Base-by-base conservation (phyloP, 768 basidiomycete species). In the Lactifluus rugatus region DNA sequence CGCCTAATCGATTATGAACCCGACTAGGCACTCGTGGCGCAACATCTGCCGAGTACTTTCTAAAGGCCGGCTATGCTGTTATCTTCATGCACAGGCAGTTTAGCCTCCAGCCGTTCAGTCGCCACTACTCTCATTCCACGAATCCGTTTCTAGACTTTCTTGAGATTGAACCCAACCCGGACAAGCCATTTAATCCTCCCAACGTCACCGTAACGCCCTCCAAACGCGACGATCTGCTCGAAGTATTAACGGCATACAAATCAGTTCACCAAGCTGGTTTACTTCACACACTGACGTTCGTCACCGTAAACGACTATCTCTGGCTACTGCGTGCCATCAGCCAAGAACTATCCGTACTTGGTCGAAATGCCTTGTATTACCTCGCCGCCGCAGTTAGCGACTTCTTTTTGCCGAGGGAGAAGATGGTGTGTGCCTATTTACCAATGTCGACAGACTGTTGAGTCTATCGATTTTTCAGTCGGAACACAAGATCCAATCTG, bases 31-130 rank as follows among this genome's bases (percentile, higher is more conserved):
- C 96, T 19, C 81, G 96, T 67, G 96, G 96, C 44, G 91, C 96
- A 31, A 93, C 95, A 0, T 98, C 96, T 19, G 95, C 96, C 2
- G 96, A 99, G 72, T 96, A 98, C 74, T 97, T 99, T 70, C 81
- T 98, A 60, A 82, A 87, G 65, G 84, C 89, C 7, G 89, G 87
- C 56, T 98, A 98, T 75, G 93, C 94, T 25, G 96, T 99, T 70
- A 93, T 99, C 64, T 99, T 99, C 75, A 89, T 99, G 82, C 95
- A 99, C 71, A 79, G 95, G 21, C 93, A 96, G 72, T 95, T 96
- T 76, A 97, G 94, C 63, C 81, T 98, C 44, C 93, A 96, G 66
- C 96, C 96, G 0, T 99, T 95, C 78, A 93, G 90, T 68, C 75
- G 96, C 49, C 95, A 99, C 70, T 99, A 98, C 73, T 96, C 93